These are phyloP conservation scores for Wickerhamomyces xylosicus DNA, from an alignment of 805 yeast species.

Conservation along the genomic window DNA sequence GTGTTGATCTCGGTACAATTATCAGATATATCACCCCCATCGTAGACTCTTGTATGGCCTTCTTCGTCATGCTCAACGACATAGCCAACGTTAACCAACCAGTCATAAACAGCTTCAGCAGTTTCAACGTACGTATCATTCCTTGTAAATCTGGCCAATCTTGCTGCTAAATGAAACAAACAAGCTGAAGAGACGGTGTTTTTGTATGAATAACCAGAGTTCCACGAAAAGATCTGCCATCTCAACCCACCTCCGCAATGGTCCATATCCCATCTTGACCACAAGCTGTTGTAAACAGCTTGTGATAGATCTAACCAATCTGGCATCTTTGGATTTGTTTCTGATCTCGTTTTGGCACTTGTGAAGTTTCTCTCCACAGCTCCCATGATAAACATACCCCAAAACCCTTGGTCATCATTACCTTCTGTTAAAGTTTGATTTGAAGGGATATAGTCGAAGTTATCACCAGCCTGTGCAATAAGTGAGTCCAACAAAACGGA, in stretches of 20 bases:
- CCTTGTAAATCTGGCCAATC: constrained; percentile 51
- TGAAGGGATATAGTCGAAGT: constrained; percentile 47
- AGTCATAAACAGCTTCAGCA: constrained; percentile 45
- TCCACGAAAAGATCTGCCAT: constrained; percentile 68
- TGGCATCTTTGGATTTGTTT: constrained; percentile 32
- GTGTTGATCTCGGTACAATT: constrained; percentile 39
- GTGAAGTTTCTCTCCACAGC: constrained; percentile 51
- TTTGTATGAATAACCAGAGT: constrained; percentile 57
- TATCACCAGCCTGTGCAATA: constrained; percentile 30
- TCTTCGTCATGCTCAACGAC: constrained; percentile 22
- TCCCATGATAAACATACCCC: constrained; percentile 57
- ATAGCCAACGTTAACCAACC: constrained; percentile 45
- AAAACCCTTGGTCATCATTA: constrained; percentile 64
- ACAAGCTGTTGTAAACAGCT: constrained; percentile 55
- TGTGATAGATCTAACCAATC: constrained; percentile 53
- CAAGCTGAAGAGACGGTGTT: constrained; percentile 56
- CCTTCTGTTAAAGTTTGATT: constrained; percentile 60
- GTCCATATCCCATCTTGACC: constrained; percentile 46
- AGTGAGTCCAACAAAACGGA: constrained; percentile 46
- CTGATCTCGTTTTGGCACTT: not conserved
- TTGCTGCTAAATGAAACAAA: constrained; percentile 50
- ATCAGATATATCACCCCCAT: constrained; percentile 45
- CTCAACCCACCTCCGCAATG: constrained; percentile 57
- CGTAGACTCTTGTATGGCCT: constrained; percentile 32
- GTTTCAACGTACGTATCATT: constrained; percentile 44